These are phyloP conservation scores for Pleurotus cornucopiae DNA, from an alignment of 768 basidiomycete genomes.

Conservation along the genomic window DNA sequence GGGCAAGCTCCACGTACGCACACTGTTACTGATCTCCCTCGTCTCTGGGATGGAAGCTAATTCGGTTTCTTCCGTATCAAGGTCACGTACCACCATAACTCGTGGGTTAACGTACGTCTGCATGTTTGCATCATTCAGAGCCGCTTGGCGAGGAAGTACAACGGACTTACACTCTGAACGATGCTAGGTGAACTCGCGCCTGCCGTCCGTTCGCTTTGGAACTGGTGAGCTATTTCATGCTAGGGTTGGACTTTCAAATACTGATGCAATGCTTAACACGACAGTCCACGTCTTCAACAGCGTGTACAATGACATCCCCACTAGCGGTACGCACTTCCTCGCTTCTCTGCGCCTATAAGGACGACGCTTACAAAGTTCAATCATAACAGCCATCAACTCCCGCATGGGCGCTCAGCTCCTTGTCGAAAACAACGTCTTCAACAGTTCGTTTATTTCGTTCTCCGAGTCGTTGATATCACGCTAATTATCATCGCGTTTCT, in stretches of 20 bases:
- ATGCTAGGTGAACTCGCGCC: slow-evolving; percentile 1
- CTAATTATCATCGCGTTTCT: not conserved
- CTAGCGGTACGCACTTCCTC: not conserved
- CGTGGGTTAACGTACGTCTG: not conserved
- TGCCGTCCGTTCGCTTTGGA: not conserved
- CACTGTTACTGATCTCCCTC: not conserved
- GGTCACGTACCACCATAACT: slow-evolving; percentile 3
- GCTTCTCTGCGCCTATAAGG: not conserved
- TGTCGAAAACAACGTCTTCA: not conserved
- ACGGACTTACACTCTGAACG: not conserved
- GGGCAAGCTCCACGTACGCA: not conserved
- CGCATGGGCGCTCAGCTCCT: slow-evolving; percentile 2
- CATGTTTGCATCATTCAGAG: not conserved
- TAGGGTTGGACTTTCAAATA: too few species aligned
- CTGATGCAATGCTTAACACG: not conserved
- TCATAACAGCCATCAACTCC: not conserved
- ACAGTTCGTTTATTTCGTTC: not conserved
- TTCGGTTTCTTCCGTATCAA: not conserved
- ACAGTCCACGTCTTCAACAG: slow-evolving; percentile 5
- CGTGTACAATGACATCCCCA: not conserved
- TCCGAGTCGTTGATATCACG: too few species aligned
- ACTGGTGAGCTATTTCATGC: not conserved
- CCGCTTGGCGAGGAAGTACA: not conserved
- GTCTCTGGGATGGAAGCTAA: not conserved
- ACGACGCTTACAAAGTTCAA: too few species aligned